phyloP scores from a whole-genome alignment of 208 protist genomes.

The Leishmania tropica region DNA sequence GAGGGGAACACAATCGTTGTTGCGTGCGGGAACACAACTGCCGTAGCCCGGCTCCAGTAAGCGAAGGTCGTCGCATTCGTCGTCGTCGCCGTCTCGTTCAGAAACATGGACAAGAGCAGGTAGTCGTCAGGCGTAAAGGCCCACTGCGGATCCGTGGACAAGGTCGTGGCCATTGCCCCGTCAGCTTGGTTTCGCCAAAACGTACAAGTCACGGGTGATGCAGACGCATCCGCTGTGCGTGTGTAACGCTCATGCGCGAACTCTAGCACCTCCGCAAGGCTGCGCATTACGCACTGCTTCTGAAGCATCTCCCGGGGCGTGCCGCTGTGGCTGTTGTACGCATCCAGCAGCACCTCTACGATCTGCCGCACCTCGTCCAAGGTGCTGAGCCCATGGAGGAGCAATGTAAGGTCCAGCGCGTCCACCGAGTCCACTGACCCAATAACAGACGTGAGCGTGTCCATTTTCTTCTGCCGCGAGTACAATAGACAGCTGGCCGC shows the following conservation, averaged over 20 bases:
- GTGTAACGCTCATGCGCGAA: conserved; percentile 1
- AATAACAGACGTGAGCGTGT: conserved; percentile 12
- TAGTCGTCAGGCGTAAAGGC: conserved; percentile 43
- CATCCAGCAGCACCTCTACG: conserved; percentile 47
- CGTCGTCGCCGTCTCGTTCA: conserved; percentile 63
- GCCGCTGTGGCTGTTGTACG: conserved; percentile 36
- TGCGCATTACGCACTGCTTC: conserved; percentile 36
- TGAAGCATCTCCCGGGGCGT: conserved; percentile 15
- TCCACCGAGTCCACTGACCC: conserved; percentile 10
- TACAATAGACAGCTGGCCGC: background rate
- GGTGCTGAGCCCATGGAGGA: conserved; percentile 7
- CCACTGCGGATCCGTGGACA: background rate
- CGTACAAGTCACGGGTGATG: background rate
- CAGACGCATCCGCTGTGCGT: background rate
- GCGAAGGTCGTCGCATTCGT: conserved; percentile 29
- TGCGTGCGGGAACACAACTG: conserved; percentile 34
- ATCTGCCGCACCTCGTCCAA: conserved; percentile 30
- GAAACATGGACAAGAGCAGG: conserved; percentile 61
- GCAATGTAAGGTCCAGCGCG: conserved; percentile 23
- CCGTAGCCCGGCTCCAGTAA: conserved; percentile 33
- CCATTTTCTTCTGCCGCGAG: conserved; percentile 11
- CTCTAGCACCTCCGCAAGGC: conserved; percentile 33
- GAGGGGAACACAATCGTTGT: conserved; percentile 27
- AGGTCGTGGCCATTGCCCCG: background rate
- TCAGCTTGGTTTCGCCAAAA: background rate